Evolutionary conservation across 225 moss, liverwort and hornwort genomes (phyloP).

Genomic region (Polytrichum formosum): DNA sequence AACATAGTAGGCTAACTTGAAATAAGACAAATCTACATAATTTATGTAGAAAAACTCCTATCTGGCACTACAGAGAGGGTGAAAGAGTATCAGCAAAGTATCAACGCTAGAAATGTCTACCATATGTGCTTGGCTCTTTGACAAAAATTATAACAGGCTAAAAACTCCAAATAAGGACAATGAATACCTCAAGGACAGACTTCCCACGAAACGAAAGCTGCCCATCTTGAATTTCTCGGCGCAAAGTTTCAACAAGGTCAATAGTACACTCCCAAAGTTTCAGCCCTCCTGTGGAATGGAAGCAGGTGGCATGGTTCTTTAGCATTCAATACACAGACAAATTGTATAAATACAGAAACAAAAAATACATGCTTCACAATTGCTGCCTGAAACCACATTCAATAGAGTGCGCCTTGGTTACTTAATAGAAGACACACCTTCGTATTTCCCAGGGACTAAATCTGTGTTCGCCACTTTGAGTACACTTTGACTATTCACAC

Average conservation of each 20-base stretch:
- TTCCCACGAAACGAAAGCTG: conserved; percentile 88
- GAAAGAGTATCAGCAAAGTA: too few relatives aligned
- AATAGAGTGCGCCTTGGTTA: too few relatives aligned
- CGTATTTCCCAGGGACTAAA: conserved; percentile 85
- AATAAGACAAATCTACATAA: neutral
- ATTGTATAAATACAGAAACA: too few relatives aligned
- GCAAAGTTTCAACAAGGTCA: conserved; percentile 77
- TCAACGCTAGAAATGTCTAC: too few relatives aligned
- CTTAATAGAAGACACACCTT: conserved; percentile 45
- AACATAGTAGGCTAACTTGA: too few relatives aligned
- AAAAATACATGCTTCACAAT: too few relatives aligned
- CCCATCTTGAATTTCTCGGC: conserved; percentile 83
- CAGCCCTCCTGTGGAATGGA: conserved; percentile 61
- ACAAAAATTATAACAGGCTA: too few relatives aligned
- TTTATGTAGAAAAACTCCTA: neutral
- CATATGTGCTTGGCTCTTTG: too few relatives aligned
- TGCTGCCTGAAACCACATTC: too few relatives aligned
- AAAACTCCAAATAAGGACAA: neutral
- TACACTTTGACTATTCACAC: conserved; percentile 63
- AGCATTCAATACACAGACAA: too few relatives aligned
- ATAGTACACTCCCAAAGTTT: conserved; percentile 97
- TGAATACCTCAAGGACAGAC: conserved; percentile 84
- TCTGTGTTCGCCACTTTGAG: conserved; percentile 71
- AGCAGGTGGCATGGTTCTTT: neutral
- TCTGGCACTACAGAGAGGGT: conserved; percentile 4